Percentiles rank a stretch among this genome's conserved stretches.
Evolutionary conservation across 306 rosid genomes (phyloP).

Genomic region (Inga leiocalycina): DNA sequence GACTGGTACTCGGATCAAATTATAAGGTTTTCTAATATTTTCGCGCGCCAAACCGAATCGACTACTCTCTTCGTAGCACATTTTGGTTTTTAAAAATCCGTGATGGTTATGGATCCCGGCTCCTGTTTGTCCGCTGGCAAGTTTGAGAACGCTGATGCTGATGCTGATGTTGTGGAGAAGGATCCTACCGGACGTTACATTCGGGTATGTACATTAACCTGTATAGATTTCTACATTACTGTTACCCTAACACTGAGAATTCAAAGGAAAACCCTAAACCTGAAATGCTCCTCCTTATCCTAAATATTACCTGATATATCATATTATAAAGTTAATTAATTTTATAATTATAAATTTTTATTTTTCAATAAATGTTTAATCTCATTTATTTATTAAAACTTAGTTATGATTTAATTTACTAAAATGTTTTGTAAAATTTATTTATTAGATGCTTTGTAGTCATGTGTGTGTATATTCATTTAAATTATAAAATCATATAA

Average conservation of each 20-base stretch:
- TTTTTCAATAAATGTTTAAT: too few relatives aligned
- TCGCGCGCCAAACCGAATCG: background rate
- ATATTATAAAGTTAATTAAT: too few relatives aligned
- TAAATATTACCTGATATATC: too few relatives aligned
- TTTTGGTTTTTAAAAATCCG: background rate
- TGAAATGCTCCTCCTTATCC: too few relatives aligned
- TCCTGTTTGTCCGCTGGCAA: background rate
- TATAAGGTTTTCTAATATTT: constrained; percentile 23
- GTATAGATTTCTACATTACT: background rate
- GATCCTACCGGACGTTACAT: constrained; percentile 78
- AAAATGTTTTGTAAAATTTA: too few relatives aligned
- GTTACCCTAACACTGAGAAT: background rate
- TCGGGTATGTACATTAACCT: constrained; percentile 47
- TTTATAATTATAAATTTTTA: too few relatives aligned
- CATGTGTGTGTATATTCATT: too few relatives aligned
- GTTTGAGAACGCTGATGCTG: constrained; percentile 17
- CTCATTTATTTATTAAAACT: too few relatives aligned
- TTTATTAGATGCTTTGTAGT: too few relatives aligned
- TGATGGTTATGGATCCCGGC: constrained; percentile 44
- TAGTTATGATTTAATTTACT: too few relatives aligned
- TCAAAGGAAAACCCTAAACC: background rate
- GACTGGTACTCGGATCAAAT: background rate
- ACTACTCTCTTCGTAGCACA: background rate
- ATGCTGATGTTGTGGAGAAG: constrained; percentile 51
- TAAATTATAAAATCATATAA: too few relatives aligned